These are phyloP conservation scores for Chrysopogon serrulatus DNA, from an alignment of 176 grass and related monocot genomes.

Conservation along the genomic window DNA sequence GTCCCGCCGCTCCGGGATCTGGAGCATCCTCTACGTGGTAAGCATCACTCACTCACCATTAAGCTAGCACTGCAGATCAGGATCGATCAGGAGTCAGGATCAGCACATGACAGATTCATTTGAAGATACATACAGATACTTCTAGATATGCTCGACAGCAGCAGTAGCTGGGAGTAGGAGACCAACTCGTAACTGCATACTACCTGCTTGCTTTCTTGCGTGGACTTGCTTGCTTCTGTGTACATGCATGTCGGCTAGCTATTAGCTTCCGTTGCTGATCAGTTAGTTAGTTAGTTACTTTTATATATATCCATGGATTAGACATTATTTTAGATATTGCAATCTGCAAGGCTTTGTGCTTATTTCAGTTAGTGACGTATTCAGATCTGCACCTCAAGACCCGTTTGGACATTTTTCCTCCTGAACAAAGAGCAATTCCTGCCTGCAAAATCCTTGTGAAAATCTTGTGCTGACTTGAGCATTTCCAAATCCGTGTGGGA, in stretches of 20 bases:
- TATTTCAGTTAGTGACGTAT: background rate
- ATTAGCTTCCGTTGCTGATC: background rate
- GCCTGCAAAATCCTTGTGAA: background rate
- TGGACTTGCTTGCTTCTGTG: slow-evolving; percentile 1
- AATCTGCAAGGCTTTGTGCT: background rate
- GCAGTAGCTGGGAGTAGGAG: slow-evolving; percentile 27
- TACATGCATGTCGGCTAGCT: background rate
- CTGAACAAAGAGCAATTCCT: background rate
- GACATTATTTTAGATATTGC: background rate
- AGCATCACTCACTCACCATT: background rate
- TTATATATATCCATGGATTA: background rate
- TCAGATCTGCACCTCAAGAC: background rate
- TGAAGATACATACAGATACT: background rate
- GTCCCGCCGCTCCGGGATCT: slow-evolving; percentile 60
- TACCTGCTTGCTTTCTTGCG: slow-evolving; percentile 5
- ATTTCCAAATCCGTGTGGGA: too few species aligned
- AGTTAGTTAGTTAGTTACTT: background rate
- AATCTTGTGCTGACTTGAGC: too few species aligned
- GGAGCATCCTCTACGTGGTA: slow-evolving; percentile 89
- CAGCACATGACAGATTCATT: background rate
- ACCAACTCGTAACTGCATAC: slow-evolving; percentile 21
- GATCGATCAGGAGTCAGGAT: background rate
- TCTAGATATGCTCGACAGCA: background rate
- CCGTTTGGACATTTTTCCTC: background rate
- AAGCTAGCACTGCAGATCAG: background rate